Evolutionary conservation across 495 filamentous ascomycete genomes (phyloP).

Genomic region (Penicillium manginii): DNA sequence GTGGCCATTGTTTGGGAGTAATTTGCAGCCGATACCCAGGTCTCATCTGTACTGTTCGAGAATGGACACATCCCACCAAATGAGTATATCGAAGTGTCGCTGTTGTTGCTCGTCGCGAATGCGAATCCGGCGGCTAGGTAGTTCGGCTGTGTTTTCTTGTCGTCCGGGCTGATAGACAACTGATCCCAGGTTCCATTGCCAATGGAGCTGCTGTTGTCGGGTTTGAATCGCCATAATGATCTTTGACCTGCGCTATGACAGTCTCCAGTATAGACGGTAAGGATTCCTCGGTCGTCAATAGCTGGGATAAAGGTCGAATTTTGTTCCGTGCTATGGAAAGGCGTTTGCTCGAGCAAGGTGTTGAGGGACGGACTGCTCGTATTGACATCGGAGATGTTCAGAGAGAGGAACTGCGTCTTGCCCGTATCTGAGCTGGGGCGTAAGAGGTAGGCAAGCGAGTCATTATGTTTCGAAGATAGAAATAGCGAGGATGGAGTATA

Average conservation of each 20-base stretch:
- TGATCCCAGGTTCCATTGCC: conserved; percentile 63
- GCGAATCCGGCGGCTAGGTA: conserved; percentile 68
- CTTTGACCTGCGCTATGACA: conserved; percentile 55
- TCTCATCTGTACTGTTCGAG: conserved; percentile 38
- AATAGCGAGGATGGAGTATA: conserved; percentile 75
- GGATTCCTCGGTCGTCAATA: conserved; percentile 64
- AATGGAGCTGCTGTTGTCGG: conserved; percentile 36
- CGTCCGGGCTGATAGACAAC: conserved; percentile 24
- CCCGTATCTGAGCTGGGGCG: conserved; percentile 43
- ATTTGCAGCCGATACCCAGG: conserved; percentile 65
- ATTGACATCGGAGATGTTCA: conserved; percentile 65
- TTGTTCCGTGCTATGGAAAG: conserved; percentile 58
- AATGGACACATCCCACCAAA: conserved; percentile 91
- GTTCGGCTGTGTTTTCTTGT: conserved; percentile 53
- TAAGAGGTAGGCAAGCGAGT: conserved; percentile 64
- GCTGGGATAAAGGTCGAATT: conserved; percentile 62
- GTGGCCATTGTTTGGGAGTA: conserved; percentile 80
- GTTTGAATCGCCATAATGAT: conserved; percentile 59
- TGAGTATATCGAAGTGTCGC: conserved; percentile 60
- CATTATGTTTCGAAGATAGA: conserved; percentile 55
- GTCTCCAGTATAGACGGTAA: conserved; percentile 71
- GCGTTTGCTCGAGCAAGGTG: conserved; percentile 63
- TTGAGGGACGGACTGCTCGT: conserved; percentile 54
- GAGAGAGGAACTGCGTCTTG: conserved; percentile 57
- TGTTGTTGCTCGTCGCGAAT: conserved; percentile 63